Base-by-base conservation (phyloP, 345 rosid genomes). In the Ailanthus altissimus region DNA sequence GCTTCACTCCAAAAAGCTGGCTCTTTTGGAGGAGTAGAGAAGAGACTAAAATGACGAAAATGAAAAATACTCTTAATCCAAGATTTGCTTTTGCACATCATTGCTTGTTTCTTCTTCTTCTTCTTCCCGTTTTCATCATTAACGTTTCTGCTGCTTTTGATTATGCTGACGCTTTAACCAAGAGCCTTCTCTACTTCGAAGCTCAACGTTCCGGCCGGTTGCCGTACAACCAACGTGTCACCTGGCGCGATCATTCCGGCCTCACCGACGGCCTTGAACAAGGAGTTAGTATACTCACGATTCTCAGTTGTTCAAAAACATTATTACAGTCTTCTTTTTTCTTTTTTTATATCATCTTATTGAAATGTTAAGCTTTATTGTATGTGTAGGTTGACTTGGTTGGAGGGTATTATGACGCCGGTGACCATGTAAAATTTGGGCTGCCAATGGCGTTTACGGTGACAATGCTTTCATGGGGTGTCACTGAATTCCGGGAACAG, bases 371-470 rank as follows among this genome's bases (percentile, higher is more conserved):
- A 45, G 15, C 16, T 46, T 0, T 54, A 18, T 28, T 9, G 15
- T 57, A 3, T 46, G 45, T 45, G 70, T 66, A 95, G 99, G 99
- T 90, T 80, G 99, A 95, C 78, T 87, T 95, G 84, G 98, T 95
- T 6, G 99, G 99, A 77, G 99, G 99, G 5, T 95, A 95, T 80
- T 91, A 93, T 25, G 99, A 95, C 23, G 99, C 98, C 20, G 99
- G 98, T 2, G 99, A 95, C 83, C 94, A 95, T 72, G 97, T 95
- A 5, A 95, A 95, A 76, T 95, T 95, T 43, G 98, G 99, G 13
- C 88, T 95, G 58, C 98, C 99, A 62, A 95, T 95, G 98, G 98
- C 98, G 3, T 95, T 95, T 73, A 95, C 99, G 5, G 88, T 95
- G 23, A 93, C 99, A 6, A 93, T 95, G 93, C 86, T 95, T 53